Conservation (phyloP, 192 early-diverging fungal species). For the Mycoemilia scoparia region DNA sequence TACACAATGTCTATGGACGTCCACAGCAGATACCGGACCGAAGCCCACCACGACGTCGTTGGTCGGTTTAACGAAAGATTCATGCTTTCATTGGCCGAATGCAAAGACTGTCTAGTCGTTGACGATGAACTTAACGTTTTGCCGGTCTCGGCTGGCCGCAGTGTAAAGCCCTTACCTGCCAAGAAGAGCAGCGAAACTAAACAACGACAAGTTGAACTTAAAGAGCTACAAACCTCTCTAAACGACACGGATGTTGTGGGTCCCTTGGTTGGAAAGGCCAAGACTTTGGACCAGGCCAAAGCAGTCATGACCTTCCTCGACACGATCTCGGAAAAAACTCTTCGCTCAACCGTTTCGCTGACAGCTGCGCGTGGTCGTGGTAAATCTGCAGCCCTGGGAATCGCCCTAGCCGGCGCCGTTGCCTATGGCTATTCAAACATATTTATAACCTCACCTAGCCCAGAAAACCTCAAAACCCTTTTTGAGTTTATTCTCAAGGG, state of each 20-base stretch:
- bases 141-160: slow-evolving; percentile 81
- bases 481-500: slow-evolving; percentile 98
- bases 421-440: slow-evolving; percentile 98
- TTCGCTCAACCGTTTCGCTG: slow-evolving; percentile 78
- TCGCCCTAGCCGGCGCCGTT: slow-evolving; percentile 87
- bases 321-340: slow-evolving; percentile 82
- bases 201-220: slow-evolving; percentile 41
- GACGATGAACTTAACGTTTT: slow-evolving; percentile 98
- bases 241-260: slow-evolving; percentile 84
- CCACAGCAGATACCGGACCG: slow-evolving; percentile 86
- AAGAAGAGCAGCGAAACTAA: slow-evolving; percentile 4
- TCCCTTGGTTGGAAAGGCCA: slow-evolving; percentile 54
- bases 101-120: slow-evolving; percentile 76
- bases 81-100: slow-evolving; percentile 77
- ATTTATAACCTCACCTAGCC: slow-evolving; percentile 92
- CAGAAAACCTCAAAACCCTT: slow-evolving; percentile 95
- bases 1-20: slow-evolving; percentile 99
- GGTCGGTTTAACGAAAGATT: slow-evolving; percentile 97
- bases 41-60: slow-evolving; percentile 79
- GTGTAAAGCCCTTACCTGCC: slow-evolving; percentile 70
- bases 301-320: slow-evolving; percentile 95
- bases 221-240: slow-evolving; percentile 67
- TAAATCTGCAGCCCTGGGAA: slow-evolving; percentile 90
- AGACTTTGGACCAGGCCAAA: slow-evolving; percentile 90
- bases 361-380: slow-evolving; percentile 94